Percentiles rank a stretch among this genome's conserved stretches.
Conservation (phyloP, 441 rosid species). For the Iberis amara region DNA sequence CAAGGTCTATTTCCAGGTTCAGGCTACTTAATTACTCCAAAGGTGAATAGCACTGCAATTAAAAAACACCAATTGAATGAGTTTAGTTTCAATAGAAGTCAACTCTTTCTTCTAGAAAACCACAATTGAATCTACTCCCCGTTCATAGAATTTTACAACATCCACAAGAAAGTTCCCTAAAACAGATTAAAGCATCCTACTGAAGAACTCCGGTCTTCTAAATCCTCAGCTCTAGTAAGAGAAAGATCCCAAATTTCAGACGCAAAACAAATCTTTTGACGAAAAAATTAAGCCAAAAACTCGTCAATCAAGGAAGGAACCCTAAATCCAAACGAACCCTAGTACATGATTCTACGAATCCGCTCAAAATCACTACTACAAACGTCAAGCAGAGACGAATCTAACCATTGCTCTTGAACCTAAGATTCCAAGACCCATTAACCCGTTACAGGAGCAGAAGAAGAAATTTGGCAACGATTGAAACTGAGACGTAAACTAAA, state of each 20-base stretch:
- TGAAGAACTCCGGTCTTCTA: constrained; percentile 3
- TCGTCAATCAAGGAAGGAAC: constrained; percentile 20
- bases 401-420: constrained; percentile 2
- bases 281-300: neutral
- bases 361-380: neutral
- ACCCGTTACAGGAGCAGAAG: neutral
- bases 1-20: constrained; percentile 18
- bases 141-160: constrained; percentile 2
- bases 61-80: constrained; percentile 9
- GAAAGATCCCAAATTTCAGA: constrained; percentile 24
- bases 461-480: constrained; percentile 11
- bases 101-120: neutral
- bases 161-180: constrained; percentile 6
- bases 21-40: constrained; percentile 20
- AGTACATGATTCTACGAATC: constrained; percentile 22
- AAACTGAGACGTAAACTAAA: constrained; percentile 4
- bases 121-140: too few species aligned
- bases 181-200: constrained; percentile 4
- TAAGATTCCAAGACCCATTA: constrained; percentile 9
- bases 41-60: constrained; percentile 24
- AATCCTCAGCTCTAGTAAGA: constrained; percentile 12
- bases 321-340: constrained; percentile 19
- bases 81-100: constrained; percentile 10
- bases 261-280: constrained; percentile 2
- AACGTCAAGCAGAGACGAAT: constrained; percentile 4